Evolutionary conservation across 345 rosid species (phyloP).

Genomic region (Draba incana): DNA sequence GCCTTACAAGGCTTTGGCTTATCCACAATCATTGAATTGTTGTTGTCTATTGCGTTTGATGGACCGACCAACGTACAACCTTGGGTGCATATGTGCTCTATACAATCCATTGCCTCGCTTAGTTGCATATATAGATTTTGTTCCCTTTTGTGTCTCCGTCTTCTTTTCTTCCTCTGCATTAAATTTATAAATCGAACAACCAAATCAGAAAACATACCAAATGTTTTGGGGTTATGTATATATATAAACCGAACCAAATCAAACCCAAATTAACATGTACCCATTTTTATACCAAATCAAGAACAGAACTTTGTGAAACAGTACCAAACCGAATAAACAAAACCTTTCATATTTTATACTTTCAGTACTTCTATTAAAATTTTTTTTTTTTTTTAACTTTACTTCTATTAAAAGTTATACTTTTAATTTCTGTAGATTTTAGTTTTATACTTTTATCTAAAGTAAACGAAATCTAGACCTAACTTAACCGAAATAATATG

Average conservation of each 20-base stretch:
- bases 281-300: neutral
- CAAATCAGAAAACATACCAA: constrained; percentile 10
- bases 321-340: neutral
- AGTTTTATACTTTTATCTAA: neutral
- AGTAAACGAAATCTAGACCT: neutral
- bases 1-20: constrained; percentile 54
- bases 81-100: constrained; percentile 85
- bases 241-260: neutral
- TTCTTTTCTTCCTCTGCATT: constrained; percentile 72
- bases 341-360: neutral
- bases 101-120: constrained; percentile 81
- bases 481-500: too few relatives aligned
- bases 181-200: neutral
- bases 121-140: constrained; percentile 66
- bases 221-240: neutral
- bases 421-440: too few relatives aligned
- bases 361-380: too few relatives aligned
- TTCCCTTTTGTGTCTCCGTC: constrained; percentile 52
- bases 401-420: too few relatives aligned
- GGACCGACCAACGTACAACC: constrained; percentile 87
- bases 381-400: too few relatives aligned
- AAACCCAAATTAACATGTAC: neutral
- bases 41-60: constrained; percentile 41
- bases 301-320: neutral
- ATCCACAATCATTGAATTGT: neutral